phyloP scores from a whole-genome alignment of 2,329 filamentous ascomycete genomes.

The Corinectria fuckeliana region DNA sequence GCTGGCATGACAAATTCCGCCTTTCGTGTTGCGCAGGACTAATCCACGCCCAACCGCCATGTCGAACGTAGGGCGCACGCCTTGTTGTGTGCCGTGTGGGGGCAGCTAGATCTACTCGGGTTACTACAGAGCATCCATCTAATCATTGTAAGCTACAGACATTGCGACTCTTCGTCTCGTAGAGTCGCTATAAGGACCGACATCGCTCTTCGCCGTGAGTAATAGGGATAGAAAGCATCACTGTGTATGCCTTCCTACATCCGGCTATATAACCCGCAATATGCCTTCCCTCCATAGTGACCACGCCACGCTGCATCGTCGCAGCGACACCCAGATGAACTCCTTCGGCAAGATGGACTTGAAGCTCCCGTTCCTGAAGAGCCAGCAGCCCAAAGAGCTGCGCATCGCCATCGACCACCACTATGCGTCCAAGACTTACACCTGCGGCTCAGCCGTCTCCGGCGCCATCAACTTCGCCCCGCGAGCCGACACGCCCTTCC shows the following conservation, averaged over 20 bases:
- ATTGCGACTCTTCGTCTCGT: not conserved
- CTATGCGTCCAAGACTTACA: constrained; percentile 36
- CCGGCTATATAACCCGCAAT: not conserved
- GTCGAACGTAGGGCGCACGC: not conserved
- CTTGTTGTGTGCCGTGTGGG: not conserved
- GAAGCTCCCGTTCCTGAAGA: not conserved
- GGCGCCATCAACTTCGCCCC: constrained; percentile 28
- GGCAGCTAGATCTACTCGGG: not conserved
- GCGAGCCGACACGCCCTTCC: constrained; percentile 20
- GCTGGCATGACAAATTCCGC: not conserved
- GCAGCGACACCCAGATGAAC: constrained; percentile 21
- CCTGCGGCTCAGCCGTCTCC: constrained; percentile 32
- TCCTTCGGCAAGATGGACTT: not conserved
- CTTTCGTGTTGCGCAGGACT: no score
- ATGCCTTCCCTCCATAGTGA: not conserved
- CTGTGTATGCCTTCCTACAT: not conserved
- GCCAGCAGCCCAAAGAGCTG: not conserved
- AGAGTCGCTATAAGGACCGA: not conserved
- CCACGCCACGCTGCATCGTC: not conserved
- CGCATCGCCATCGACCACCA: constrained; percentile 27
- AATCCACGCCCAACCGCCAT: not conserved
- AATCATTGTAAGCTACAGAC: not conserved
- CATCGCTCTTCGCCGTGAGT: not conserved
- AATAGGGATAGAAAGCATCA: not conserved
- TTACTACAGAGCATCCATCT: no score